Evolutionary conservation across 192 early-diverging fungal genomes (phyloP), one percentile per base, ranked within the genome.

Genomic region (Backusella tarrabulga): DNA sequence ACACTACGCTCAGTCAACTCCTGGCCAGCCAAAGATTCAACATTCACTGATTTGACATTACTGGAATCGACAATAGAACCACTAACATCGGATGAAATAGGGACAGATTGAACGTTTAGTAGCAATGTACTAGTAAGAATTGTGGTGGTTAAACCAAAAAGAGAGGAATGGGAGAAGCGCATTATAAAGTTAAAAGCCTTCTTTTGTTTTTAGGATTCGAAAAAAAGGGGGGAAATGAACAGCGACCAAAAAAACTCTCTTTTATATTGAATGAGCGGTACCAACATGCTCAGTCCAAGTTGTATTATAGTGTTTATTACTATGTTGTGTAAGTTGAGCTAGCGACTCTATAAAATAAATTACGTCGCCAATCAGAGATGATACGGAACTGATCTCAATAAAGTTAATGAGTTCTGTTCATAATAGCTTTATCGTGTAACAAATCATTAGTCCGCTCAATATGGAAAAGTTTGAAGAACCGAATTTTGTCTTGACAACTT

Each of bases 161-260:
- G 71, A 72, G 71, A 72, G 71, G 71, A 72, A 72, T 44, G 71
- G 15, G 29, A 44, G 44, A 72, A 50, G 26, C 71, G 71, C 71
- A 72, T 72, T 32, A 23, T 63, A 11, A 29, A 26, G 9, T 12
- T 63, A 26, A 63, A 63, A 29, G 23, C 11, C 23, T 63, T 63
- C 56, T 63, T 63, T 63, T 23, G 38, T 40, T 60, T 8, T 60
- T 50, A 50, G 46, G 46, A 19, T 2, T 50, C 19, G 46, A 50
- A 8, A 50, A 50, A 50, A 50, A 19, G 19, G 9, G 21, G 9
- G 19, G 23, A 26, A 60, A 60, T 26, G 9, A 60, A 60, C 3
- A 60, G 54, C 12, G 54, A 0, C 9, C 7, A 60, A 26, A 50
- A 21, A 60, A 4, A 1, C 3, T 26, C 54, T 60, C 23, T 23